Conservation (phyloP, 2,329 filamentous ascomycete species). For the Hypocrella siamensis region DNA sequence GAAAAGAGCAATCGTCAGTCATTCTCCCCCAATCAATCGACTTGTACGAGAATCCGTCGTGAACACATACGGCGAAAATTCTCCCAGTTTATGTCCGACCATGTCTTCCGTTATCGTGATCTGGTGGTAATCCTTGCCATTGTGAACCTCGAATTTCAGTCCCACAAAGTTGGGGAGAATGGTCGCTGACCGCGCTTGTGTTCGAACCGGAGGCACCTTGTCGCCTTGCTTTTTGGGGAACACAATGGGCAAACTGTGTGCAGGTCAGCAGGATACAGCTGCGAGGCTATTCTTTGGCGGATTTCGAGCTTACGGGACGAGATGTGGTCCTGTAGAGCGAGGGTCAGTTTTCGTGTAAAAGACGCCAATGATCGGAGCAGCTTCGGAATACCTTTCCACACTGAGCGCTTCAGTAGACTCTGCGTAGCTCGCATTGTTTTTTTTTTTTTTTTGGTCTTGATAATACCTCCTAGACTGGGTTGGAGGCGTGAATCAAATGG, state of each 20-base stretch:
- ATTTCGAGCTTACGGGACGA: conserved; percentile 42
- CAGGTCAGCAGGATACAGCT: conserved; percentile 6
- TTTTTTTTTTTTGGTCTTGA: neutral
- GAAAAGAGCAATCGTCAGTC: conserved; percentile 1
- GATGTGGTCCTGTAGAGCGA: conserved; percentile 27
- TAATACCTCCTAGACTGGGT: too few relatives aligned
- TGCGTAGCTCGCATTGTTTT: conserved; percentile 52
- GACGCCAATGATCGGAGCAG: neutral
- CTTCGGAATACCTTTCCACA: conserved; percentile 64
- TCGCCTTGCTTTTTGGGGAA: conserved; percentile 42
- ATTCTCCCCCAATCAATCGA: neutral
- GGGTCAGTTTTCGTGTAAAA: conserved; percentile 7
- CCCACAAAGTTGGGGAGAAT: conserved; percentile 89
- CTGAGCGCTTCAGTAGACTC: conserved; percentile 55
- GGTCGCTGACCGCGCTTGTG: conserved; percentile 74
- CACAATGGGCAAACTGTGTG: conserved; percentile 45
- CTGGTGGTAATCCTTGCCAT: conserved; percentile 76
- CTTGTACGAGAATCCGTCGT: too few relatives aligned
- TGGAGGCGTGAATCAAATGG: too few relatives aligned
- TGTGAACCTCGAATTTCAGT: conserved; percentile 78
- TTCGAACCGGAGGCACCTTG: conserved; percentile 58
- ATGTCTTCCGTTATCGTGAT: conserved; percentile 83
- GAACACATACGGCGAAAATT: conserved; percentile 77
- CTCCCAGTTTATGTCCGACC: conserved; percentile 89
- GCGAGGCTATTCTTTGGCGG: too few relatives aligned